Evolutionary conservation across 2,329 filamentous ascomycete species (phyloP).

Genomic region (Chaetoscypha palmicola): DNA sequence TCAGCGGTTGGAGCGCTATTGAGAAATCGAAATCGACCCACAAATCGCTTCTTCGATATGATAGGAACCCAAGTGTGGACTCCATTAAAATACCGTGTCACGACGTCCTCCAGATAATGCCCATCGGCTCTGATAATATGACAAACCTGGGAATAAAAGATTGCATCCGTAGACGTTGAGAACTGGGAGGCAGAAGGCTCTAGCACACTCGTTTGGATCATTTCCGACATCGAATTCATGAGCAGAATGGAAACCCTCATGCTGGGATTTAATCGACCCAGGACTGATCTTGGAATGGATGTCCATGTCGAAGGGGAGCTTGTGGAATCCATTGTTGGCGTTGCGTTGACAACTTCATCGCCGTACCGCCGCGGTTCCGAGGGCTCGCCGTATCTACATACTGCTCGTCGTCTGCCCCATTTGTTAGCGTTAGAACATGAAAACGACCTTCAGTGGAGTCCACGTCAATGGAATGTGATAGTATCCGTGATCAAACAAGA

Average conservation of each 20-base stretch:
- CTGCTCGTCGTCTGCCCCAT: slow-evolving; percentile 15
- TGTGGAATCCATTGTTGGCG: slow-evolving; percentile 2
- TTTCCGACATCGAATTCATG: slow-evolving; percentile 18
- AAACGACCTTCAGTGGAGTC: too few species aligned
- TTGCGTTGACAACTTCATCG: slow-evolving; percentile 8
- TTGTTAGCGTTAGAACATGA: slow-evolving; percentile 2
- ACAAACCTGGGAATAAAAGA: slow-evolving; percentile 15
- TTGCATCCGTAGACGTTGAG: slow-evolving; percentile 9
- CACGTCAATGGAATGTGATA: too few species aligned
- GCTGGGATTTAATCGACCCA: slow-evolving; percentile 10
- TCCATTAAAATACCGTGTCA: slow-evolving; percentile 15
- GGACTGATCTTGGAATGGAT: slow-evolving; percentile 12
- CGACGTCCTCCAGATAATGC: slow-evolving; percentile 16
- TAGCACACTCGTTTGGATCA: slow-evolving; percentile 10
- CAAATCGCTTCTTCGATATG: slow-evolving; percentile 19
- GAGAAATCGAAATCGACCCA: slow-evolving; percentile 11
- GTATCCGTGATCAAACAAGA: too few species aligned
- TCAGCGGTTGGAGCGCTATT: slow-evolving; percentile 13
- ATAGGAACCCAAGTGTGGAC: slow-evolving; percentile 21
- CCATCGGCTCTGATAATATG: slow-evolving; percentile 16
- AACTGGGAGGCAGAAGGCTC: slow-evolving; percentile 3
- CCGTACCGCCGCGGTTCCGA: slow-evolving; percentile 12
- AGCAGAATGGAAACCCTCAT: slow-evolving; percentile 17
- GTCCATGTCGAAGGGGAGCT: slow-evolving; percentile 11
- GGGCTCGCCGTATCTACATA: slow-evolving; percentile 17